Base-by-base conservation (phyloP, 352 stramenopile species). In the Globisporangium uncinulatum region DNA sequence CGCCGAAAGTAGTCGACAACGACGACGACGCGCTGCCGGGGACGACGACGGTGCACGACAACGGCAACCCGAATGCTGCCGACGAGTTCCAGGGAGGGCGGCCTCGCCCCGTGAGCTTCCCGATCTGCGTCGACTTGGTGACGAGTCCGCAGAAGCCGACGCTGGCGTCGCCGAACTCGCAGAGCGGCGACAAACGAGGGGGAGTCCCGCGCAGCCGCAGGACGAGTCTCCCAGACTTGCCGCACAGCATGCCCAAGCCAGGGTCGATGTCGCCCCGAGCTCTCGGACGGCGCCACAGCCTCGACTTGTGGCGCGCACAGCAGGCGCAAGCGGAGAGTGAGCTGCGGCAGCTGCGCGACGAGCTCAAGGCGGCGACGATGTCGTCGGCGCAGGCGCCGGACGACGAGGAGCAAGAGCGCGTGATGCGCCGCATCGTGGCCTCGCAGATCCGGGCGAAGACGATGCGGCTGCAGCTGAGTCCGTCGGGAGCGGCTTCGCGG, bases 371-470 rank as follows among this genome's bases (percentile, higher is more conserved):
- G 29, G 69, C 69, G n/a, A 73, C 74, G 51, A 47, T 73, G 41
- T 56, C 54, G 29, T 48, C 65, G 1, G 59, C 70, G 49, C 67
- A 82, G 36, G 59, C 70, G 47, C 67, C 79, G 36, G 51, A 59
- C 37, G 51, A 64, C 32, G 58, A 54, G 36, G 71, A 89, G 32
- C 79, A 90, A 63, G 75, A 91, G 59, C 65, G 76, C 41, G 79
- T 85, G 29, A 72, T 95, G 42, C 73, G 87, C 43, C 79, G 79
- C 44, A 71, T 91, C 32, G 69, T 92, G 32, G 62, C 68, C 15
- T 76, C 79, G 10, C 76, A 90, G 65, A 78, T 87, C 64, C 74
- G 76, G 39, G 66, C 74, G 36, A 83, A 83, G 52, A 81, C 70
- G 20, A 74, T 81, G 68, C 57, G 71, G 36, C 52, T 86, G 56